A percentile compares a stretch with the other conserved stretches of the same genome.
Conservation (phyloP, 2,329 filamentous ascomycete genomes). For the Diaporthe vaccinii region DNA sequence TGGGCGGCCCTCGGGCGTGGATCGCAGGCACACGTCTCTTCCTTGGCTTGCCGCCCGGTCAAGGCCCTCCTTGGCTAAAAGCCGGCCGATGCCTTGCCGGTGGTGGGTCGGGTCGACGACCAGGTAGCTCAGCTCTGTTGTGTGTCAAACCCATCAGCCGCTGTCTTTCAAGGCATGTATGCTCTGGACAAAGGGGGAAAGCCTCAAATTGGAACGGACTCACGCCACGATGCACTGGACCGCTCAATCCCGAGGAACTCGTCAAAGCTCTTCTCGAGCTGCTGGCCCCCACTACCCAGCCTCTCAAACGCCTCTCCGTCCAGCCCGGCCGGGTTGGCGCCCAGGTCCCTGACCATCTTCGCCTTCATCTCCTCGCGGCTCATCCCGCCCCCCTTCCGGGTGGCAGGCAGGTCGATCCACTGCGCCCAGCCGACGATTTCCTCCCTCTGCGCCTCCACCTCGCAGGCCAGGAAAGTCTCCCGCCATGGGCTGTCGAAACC, state of each 20-base stretch:
- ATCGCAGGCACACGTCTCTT: slow-evolving; percentile 42
- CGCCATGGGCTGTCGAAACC: not conserved
- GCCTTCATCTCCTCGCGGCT: not conserved
- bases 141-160: not conserved
- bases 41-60: slow-evolving; percentile 41
- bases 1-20: slow-evolving; percentile 43
- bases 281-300: not conserved
- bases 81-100: slow-evolving; percentile 46
- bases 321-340: slow-evolving; percentile 9
- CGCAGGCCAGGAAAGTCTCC: slow-evolving; percentile 16
- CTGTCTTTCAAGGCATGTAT: too few relatives aligned
- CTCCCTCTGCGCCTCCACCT: not conserved
- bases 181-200: too few relatives aligned
- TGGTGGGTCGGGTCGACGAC: slow-evolving; percentile 46
- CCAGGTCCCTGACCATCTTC: slow-evolving; percentile 3
- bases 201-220: not conserved
- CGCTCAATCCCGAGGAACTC: not conserved
- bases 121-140: slow-evolving; percentile 40
- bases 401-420: slow-evolving; percentile 28
- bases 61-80: slow-evolving; percentile 45
- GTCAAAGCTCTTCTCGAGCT: slow-evolving; percentile 6
- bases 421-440: slow-evolving; percentile 36
- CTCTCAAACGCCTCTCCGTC: slow-evolving; percentile 9
- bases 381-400: not conserved
- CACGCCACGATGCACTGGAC: not conserved